Percentiles rank a stretch among this genome's conserved stretches.
These are phyloP conservation scores for Begonia loranthoides DNA, from an alignment of 306 rosid species.

Conservation along the genomic window DNA sequence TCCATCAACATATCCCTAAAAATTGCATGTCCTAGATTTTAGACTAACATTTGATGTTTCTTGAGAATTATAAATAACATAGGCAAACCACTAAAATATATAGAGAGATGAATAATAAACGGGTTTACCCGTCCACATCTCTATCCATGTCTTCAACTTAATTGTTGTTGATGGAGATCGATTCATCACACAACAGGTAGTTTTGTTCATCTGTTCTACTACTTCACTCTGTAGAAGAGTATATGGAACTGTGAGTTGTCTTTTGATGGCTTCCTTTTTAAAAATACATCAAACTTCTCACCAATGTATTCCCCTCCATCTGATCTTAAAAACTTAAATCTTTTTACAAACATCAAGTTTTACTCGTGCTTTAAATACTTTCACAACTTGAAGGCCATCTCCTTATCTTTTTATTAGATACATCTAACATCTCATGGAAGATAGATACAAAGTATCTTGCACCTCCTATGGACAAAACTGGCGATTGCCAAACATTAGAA, in stretches of 20 bases:
- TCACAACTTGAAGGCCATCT: too few relatives aligned
- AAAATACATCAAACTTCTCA: not conserved
- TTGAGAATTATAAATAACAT: not conserved
- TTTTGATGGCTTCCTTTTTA: not conserved
- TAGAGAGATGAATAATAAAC: not conserved
- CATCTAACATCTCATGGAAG: too few relatives aligned
- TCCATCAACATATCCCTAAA: not conserved
- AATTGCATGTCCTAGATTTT: not conserved
- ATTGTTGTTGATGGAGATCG: not conserved
- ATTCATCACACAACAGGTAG: constrained; percentile 2
- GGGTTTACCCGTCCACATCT: not conserved
- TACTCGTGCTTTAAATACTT: too few relatives aligned
- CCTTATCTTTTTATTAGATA: too few relatives aligned
- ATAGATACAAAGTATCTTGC: too few relatives aligned
- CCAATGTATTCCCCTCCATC: constrained; percentile 1
- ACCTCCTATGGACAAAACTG: too few relatives aligned
- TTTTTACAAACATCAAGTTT: too few relatives aligned
- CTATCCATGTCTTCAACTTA: constrained; percentile 2
- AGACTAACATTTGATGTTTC: not conserved
- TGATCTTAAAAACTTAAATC: not conserved
- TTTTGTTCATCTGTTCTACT: not conserved
- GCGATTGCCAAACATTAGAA: too few relatives aligned
- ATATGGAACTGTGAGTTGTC: not conserved
- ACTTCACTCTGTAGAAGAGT: not conserved
- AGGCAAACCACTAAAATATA: not conserved